Conservation (phyloP, 306 rosid species). For the Castanea crenata region DNA sequence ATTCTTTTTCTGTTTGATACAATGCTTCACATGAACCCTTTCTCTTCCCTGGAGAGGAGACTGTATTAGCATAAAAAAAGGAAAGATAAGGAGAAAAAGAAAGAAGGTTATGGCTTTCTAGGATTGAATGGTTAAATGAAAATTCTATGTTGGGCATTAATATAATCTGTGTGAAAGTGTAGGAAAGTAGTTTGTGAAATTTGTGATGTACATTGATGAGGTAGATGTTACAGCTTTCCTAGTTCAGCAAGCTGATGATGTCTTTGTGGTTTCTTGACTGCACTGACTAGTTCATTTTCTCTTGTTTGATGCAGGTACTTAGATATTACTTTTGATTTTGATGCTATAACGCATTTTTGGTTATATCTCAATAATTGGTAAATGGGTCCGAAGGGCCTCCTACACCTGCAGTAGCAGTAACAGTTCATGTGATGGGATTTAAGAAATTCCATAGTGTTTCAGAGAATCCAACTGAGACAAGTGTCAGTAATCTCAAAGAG, state of each 20-base stretch:
- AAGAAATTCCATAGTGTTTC: slow-evolving; percentile 98
- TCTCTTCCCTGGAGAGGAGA: too few relatives aligned
- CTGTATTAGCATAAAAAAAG: too few relatives aligned
- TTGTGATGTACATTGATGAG: not conserved
- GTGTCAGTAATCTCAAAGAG: slow-evolving; percentile 58
- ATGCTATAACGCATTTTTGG: slow-evolving; percentile 30
- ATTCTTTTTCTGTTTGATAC: too few relatives aligned
- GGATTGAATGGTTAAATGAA: too few relatives aligned
- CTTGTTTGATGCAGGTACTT: slow-evolving; percentile 43
- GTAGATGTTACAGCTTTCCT: not conserved
- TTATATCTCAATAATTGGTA: slow-evolving; percentile 25
- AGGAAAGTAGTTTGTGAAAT: not conserved
- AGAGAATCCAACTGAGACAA: slow-evolving; percentile 85
- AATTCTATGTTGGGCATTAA: too few relatives aligned
- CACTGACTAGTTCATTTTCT: slow-evolving; percentile 7
- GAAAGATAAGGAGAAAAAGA: too few relatives aligned
- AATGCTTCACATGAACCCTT: too few relatives aligned
- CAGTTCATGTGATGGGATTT: slow-evolving; percentile 85
- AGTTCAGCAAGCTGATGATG: not conserved
- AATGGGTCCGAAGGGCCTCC: slow-evolving; percentile 99
- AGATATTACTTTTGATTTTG: slow-evolving; percentile 30
- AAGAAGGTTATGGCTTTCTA: too few relatives aligned
- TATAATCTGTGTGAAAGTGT: too few relatives aligned
- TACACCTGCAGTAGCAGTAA: slow-evolving; percentile 47
- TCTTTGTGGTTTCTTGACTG: not conserved